Conservation (phyloP, 2,329 filamentous ascomycete species). For the Fusarium concolor region DNA sequence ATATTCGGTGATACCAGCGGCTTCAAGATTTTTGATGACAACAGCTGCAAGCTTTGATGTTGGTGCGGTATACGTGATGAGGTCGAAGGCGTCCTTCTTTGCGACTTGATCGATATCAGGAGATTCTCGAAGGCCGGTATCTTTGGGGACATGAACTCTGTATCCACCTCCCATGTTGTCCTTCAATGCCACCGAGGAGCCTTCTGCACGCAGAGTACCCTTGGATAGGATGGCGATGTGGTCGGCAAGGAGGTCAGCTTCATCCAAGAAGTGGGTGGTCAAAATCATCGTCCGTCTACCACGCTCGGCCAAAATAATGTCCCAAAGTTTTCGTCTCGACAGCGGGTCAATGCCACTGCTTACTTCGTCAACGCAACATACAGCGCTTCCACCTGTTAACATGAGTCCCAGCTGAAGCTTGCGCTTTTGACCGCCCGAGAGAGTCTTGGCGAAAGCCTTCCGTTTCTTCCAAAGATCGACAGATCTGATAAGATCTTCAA, state of each 20-base stretch:
- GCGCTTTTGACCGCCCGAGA: conserved; percentile 91
- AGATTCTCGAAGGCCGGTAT: conserved; percentile 59
- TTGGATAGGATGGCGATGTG: conserved; percentile 90
- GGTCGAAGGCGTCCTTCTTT: conserved; percentile 73
- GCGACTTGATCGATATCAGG: conserved; percentile 66
- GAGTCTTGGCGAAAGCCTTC: conserved; percentile 76
- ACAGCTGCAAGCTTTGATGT: conserved; percentile 76
- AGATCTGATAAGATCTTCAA: conserved; percentile 71
- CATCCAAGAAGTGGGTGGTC: conserved; percentile 94
- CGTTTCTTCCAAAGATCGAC: conserved; percentile 83
- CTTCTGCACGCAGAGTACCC: conserved; percentile 82
- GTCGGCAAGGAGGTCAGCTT: conserved; percentile 89
- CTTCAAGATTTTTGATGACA: conserved; percentile 77
- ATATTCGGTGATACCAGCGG: conserved; percentile 77
- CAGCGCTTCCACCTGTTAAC: conserved; percentile 87
- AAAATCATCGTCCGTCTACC: conserved; percentile 85
- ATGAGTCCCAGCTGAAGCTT: conserved; percentile 96
- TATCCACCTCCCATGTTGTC: conserved; percentile 86
- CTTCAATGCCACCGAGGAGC: conserved; percentile 88
- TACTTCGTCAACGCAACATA: conserved; percentile 93
- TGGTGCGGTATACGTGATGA: conserved; percentile 77
- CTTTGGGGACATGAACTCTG: conserved; percentile 78
- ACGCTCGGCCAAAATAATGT: conserved; percentile 87
- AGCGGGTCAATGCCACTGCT: conserved; percentile 89
- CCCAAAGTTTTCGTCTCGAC: conserved; percentile 90